Conservation (phyloP, 2,329 filamentous ascomycete species). For the Orbilia ellipsospora region DNA sequence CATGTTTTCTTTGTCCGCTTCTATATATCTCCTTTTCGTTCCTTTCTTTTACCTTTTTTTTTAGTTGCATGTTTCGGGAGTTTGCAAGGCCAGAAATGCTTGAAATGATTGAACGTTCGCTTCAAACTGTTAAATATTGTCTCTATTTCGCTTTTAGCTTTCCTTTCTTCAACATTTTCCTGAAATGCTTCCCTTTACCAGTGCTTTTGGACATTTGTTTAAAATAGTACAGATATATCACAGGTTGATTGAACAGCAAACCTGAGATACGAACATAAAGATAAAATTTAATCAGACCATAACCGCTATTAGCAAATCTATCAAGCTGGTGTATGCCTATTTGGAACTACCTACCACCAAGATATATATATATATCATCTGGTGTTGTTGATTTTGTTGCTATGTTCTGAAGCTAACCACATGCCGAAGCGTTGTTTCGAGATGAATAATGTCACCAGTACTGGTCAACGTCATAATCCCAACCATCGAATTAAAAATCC, state of each 20-base stretch:
- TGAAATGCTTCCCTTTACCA: not conserved
- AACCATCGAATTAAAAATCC: not conserved
- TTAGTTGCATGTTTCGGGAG: conserved; percentile 55
- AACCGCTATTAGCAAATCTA: too few species aligned
- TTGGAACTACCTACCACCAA: too few species aligned
- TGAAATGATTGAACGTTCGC: conserved; percentile 3
- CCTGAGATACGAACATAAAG: too few species aligned
- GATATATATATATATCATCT: too few species aligned
- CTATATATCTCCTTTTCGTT: not conserved
- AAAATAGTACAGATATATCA: too few species aligned
- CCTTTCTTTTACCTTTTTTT: conserved; percentile 13
- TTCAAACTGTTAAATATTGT: conserved; percentile 34
- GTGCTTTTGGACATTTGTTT: not conserved
- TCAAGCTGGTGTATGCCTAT: too few species aligned
- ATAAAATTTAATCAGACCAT: too few species aligned
- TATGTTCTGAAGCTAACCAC: too few species aligned
- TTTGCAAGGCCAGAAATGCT: conserved; percentile 16
- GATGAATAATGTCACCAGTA: too few species aligned
- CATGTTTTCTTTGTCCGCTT: not conserved
- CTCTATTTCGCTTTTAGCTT: conserved; percentile 1
- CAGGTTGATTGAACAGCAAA: too few species aligned
- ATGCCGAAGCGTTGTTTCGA: too few species aligned
- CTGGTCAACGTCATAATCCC: conserved; percentile 3
- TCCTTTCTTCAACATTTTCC: not conserved
- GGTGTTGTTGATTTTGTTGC: too few species aligned